These are phyloP conservation scores for Curvularia eragrostidis DNA, from an alignment of 2,329 filamentous ascomycete genomes.

Conservation along the genomic window DNA sequence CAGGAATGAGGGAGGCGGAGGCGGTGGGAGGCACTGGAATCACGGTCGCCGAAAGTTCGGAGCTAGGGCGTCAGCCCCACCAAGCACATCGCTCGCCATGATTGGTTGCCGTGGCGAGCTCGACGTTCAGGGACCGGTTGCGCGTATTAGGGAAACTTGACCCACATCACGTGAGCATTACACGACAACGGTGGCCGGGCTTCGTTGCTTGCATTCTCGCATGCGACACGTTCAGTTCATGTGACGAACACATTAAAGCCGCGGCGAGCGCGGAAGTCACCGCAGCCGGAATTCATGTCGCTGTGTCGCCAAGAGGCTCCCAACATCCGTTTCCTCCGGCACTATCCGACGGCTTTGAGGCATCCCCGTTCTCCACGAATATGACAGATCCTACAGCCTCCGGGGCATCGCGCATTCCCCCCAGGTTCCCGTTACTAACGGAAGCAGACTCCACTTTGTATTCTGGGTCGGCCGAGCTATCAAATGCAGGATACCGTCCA, in stretches of 20 bases:
- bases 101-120: conserved; percentile 3
- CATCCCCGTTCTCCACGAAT: conserved; percentile 13
- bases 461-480: conserved; percentile 19
- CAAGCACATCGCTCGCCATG: background rate
- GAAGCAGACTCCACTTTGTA: conserved; percentile 2
- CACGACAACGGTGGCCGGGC: background rate
- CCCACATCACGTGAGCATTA: conserved; percentile 2
- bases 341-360: conserved; percentile 16
- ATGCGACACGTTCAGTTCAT: background rate
- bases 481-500: too few relatives aligned
- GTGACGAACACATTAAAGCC: conserved; percentile 9
- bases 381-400: conserved; percentile 31
- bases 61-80: background rate
- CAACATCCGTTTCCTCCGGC: conserved; percentile 18
- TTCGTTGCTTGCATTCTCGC: background rate
- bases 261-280: conserved; percentile 20
- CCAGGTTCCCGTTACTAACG: conserved; percentile 23
- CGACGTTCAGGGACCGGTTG: background rate
- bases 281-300: too few relatives aligned
- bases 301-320: conserved; percentile 9
- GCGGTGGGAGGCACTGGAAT: background rate
- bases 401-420: conserved; percentile 29
- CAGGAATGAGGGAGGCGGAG: background rate
- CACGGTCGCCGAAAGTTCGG: background rate
- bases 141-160: conserved; percentile 2